A percentile compares a stretch with the other conserved stretches of the same genome.
Conservation (phyloP, 306 rosid species). For the Inga oerstediana region DNA sequence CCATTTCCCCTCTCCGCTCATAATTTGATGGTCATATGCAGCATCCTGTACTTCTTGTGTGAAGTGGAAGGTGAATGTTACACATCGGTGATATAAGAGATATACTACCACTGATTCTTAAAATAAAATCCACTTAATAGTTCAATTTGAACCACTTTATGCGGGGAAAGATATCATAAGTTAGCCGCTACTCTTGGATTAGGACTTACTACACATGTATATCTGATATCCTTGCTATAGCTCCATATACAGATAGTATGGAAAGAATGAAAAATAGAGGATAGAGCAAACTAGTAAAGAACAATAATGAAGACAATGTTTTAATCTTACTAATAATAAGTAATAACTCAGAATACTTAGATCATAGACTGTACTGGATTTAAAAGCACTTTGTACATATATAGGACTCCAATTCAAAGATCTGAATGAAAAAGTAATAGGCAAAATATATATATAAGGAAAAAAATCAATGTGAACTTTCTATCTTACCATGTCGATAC, state of each 20-base stretch:
- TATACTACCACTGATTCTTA: too few relatives aligned
- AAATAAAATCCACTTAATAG: too few relatives aligned
- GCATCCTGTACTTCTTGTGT: slow-evolving; percentile 32
- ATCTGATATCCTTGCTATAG: neutral
- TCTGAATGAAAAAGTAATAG: neutral
- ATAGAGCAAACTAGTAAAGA: neutral
- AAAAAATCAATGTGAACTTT: neutral
- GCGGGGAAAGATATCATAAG: too few relatives aligned
- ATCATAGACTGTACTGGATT: neutral
- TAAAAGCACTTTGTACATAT: neutral
- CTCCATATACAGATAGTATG: too few relatives aligned
- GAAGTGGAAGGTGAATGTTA: slow-evolving; percentile 62
- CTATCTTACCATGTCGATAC: neutral
- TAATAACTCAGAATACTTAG: neutral
- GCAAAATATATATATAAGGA: neutral
- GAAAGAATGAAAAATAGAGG: neutral
- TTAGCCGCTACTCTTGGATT: too few relatives aligned
- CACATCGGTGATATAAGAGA: slow-evolving; percentile 12
- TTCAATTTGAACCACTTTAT: neutral
- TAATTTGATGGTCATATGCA: slow-evolving; percentile 44
- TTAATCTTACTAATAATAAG: neutral
- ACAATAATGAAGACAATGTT: neutral
- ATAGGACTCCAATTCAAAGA: neutral
- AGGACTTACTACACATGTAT: neutral
- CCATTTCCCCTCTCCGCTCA: slow-evolving; percentile 50